Evolutionary conservation across 257 asterid species (phyloP).

Genomic region (Fraxinus americana): DNA sequence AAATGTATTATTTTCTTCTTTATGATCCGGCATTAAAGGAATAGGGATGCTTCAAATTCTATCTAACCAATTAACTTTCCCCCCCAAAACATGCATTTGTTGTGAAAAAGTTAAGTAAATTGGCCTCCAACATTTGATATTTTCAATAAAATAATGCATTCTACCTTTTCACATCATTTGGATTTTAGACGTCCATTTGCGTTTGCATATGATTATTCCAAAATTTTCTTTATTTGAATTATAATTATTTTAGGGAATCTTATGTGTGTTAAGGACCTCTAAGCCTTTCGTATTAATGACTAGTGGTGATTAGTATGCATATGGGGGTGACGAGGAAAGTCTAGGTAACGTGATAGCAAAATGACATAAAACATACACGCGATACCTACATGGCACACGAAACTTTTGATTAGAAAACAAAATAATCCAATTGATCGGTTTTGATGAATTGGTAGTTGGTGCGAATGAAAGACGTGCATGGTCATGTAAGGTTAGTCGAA

Average conservation of each 20-base stretch:
- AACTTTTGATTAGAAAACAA: too few relatives aligned
- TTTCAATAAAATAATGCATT: neutral
- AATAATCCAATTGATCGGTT: too few relatives aligned
- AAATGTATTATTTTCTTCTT: neutral
- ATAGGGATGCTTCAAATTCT: neutral
- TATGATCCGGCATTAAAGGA: neutral
- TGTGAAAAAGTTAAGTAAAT: neutral
- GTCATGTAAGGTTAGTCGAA: too few relatives aligned
- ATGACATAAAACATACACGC: too few relatives aligned
- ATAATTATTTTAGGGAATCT: neutral
- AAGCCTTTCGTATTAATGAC: too few relatives aligned
- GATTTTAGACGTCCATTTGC: neutral
- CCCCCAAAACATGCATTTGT: neutral
- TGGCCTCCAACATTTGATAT: neutral
- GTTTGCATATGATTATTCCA: neutral
- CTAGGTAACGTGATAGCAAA: too few relatives aligned
- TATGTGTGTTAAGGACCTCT: too few relatives aligned
- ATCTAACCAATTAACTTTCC: neutral
- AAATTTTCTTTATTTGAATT: neutral
- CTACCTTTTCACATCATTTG: neutral
- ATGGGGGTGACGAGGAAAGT: too few relatives aligned
- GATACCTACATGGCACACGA: too few relatives aligned
- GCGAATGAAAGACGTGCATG: too few relatives aligned
- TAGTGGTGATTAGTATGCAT: too few relatives aligned
- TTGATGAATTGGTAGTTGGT: too few relatives aligned